Evolutionary conservation across 306 rosid species (phyloP).

Genomic region (Rubus parviflorus): DNA sequence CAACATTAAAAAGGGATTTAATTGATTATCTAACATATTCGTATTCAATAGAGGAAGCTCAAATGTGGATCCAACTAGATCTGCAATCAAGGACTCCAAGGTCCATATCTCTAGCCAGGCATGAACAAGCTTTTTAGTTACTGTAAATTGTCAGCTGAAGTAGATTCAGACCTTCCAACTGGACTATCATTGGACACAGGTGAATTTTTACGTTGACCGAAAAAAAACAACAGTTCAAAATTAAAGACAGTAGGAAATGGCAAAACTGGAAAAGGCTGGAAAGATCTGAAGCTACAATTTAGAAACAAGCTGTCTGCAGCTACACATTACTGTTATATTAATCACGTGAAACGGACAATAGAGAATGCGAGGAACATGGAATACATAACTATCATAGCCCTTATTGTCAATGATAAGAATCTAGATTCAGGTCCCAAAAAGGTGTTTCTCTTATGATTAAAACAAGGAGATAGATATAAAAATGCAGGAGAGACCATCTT

Average conservation of each 20-base stretch:
- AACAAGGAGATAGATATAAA: background rate
- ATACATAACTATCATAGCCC: background rate
- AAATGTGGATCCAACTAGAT: background rate
- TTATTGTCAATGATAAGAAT: background rate
- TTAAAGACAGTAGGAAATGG: background rate
- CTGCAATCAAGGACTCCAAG: too few relatives aligned
- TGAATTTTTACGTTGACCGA: background rate
- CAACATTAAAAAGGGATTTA: background rate
- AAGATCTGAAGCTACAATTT: slow-evolving; percentile 6
- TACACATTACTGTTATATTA: background rate
- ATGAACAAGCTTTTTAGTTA: background rate
- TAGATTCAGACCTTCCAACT: background rate
- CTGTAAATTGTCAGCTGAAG: background rate
- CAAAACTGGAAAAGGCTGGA: slow-evolving; percentile 6
- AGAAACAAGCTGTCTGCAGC: slow-evolving; percentile 10
- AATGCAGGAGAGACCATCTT: too few relatives aligned
- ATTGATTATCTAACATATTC: background rate
- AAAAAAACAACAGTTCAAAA: background rate
- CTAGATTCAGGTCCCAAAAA: background rate
- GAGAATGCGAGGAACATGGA: background rate
- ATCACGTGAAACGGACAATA: slow-evolving; percentile 4
- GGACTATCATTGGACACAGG: background rate
- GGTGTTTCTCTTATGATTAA: background rate
- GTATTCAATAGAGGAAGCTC: background rate
- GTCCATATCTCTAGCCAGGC: background rate